Base-by-base conservation (phyloP, 441 rosid genomes). In the California macrophylla region DNA sequence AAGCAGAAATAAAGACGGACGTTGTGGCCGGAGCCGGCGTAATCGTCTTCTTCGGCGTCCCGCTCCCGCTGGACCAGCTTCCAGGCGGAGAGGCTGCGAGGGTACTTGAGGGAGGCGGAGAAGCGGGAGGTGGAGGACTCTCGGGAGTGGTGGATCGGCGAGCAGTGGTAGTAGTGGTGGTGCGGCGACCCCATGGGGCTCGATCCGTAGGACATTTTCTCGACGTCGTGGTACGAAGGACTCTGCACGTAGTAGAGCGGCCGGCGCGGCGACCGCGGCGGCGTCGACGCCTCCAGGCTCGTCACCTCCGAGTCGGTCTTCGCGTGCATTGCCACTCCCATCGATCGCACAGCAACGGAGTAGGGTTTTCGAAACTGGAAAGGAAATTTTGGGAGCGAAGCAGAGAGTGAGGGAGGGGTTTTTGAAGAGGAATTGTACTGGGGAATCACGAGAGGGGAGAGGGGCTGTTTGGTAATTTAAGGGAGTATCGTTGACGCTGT, bases 121-220 rank as follows among this genome's bases (percentile, higher is more conserved):
- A 87, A 87, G 23, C 96, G 80, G 7, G 96, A 89, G 30, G 89
- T 86, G 42, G 98, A 90, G 10, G 98, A 92, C 78, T 92, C 93
- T 2, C 97, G 86, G 12, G 98, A 92, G 83, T 90, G 97, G 76
- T 92, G 96, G 62, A 84, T 82, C 1, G 97, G 98, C 2, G 97
- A 92, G 76, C 88, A 82, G 66, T 90, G 96, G 76, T 90, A 93
- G 81, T 77, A 90, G 66, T 86, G 92, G 70, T 86, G 95, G 28
- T 85, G 50, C 0, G 97, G 96, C 0, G 97, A 84, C 1, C 79
- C 91, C 25, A 72, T 47, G 1, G 96, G 94, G 73, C 85, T 85
- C 0, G 97, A 90, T 29, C 90, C 98, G 76, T 83, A 89, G 0
- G 98, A 93, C 98, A 90, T 90, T 76, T 93, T 93, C 84, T 90